Evolutionary conservation across 768 basidiomycete species (phyloP).

Genomic region (Cyclocybe cylindracea): DNA sequence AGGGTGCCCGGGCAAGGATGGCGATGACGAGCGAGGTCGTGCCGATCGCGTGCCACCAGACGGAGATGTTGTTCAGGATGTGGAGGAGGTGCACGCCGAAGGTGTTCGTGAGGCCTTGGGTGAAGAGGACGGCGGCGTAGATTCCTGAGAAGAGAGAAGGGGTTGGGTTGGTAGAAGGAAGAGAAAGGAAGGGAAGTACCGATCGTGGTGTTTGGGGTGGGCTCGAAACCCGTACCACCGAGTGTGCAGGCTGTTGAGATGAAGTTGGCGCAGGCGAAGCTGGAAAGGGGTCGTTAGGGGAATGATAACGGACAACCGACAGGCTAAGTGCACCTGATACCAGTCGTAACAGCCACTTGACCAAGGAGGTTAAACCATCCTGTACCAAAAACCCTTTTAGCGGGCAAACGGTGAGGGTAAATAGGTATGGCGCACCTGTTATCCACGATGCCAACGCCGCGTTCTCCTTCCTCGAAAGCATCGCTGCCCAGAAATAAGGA

Average conservation of each 20-base stretch:
- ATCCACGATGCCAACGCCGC: slow-evolving; percentile 75
- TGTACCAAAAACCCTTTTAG: slow-evolving; percentile 13
- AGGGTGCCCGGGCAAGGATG: slow-evolving; percentile 70
- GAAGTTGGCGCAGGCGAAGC: slow-evolving; percentile 69
- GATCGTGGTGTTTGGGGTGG: slow-evolving; percentile 59
- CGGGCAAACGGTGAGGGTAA: background rate
- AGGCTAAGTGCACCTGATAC: slow-evolving; percentile 58
- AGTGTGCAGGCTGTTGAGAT: slow-evolving; percentile 65
- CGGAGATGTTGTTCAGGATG: slow-evolving; percentile 70
- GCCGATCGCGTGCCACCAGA: slow-evolving; percentile 76
- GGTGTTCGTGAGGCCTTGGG: slow-evolving; percentile 73
- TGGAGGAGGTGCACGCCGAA: slow-evolving; percentile 69
- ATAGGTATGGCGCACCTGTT: slow-evolving; percentile 40
- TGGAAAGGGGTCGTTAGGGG: slow-evolving; percentile 16
- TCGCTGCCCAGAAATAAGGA: slow-evolving; percentile 83
- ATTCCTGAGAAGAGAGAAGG: slow-evolving; percentile 29
- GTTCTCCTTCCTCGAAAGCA: slow-evolving; percentile 57
- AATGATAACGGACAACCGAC: slow-evolving; percentile 40
- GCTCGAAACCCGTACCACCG: slow-evolving; percentile 53
- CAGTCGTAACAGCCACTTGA: slow-evolving; percentile 77
- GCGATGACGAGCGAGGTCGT: slow-evolving; percentile 68
- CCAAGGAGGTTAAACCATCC: slow-evolving; percentile 76
- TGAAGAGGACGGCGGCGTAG: slow-evolving; percentile 68
- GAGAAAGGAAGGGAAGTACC: slow-evolving; percentile 34
- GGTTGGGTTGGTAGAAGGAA: background rate